Evolutionary conservation across 495 filamentous ascomycete species (phyloP).

Genomic region (Aspergillus bertholletiae): DNA sequence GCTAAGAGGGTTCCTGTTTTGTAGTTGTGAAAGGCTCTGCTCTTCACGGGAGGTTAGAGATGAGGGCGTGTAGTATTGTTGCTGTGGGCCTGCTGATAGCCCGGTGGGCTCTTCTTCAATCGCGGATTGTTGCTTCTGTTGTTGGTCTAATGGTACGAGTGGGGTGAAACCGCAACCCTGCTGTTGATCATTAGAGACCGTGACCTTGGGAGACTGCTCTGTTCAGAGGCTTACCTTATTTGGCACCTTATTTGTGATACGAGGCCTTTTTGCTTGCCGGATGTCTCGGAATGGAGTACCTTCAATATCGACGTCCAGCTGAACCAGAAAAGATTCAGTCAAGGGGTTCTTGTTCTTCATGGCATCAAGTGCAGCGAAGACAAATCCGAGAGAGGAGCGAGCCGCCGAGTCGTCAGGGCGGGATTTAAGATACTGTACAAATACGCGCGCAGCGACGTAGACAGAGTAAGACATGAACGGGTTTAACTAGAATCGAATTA

Average conservation of each 20-base stretch:
- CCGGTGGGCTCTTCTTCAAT: background rate
- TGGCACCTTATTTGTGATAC: background rate
- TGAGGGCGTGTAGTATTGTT: background rate
- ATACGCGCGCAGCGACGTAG: slow-evolving; percentile 91
- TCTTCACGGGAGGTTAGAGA: slow-evolving; percentile 1
- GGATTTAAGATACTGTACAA: slow-evolving; percentile 91
- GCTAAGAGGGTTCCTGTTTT: background rate
- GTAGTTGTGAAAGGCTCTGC: background rate
- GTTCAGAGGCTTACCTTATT: background rate
- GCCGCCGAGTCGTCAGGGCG: slow-evolving; percentile 80
- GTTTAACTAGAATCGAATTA: slow-evolving; percentile 68
- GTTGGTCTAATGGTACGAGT: background rate
- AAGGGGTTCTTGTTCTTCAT: slow-evolving; percentile 86
- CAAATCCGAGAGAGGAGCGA: slow-evolving; percentile 79
- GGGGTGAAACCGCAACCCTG: background rate
- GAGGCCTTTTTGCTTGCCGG: background rate
- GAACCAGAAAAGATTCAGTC: slow-evolving; percentile 91
- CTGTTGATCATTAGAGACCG: background rate
- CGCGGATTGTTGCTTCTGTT: background rate
- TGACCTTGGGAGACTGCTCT: background rate
- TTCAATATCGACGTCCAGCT: slow-evolving; percentile 89
- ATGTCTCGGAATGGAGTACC: slow-evolving; percentile 43
- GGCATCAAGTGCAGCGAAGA: slow-evolving; percentile 83
- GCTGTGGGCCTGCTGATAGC: background rate
- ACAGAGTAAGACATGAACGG: slow-evolving; percentile 95